Evolutionary conservation across 2,329 filamentous ascomycete species (phyloP), one percentile per base, ranked within the genome.

Genomic region (Xylaria sp.): DNA sequence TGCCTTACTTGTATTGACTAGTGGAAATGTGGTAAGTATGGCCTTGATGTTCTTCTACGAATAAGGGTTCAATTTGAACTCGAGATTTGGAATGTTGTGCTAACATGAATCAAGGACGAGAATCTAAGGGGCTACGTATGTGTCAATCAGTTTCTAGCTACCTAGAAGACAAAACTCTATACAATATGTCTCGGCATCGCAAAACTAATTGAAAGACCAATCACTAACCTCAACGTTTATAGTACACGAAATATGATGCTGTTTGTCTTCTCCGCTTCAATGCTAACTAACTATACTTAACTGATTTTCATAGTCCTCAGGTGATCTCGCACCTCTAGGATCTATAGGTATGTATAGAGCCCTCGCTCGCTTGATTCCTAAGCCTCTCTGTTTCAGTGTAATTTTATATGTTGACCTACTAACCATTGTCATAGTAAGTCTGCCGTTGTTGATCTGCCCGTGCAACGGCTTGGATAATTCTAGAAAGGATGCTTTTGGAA

Each of bases 1-100:
- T 6, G 60, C 66, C 1, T 40, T 69, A 15, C 58, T 70, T 5
- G 66, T 71, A 0, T 44, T 71, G 0, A 59, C 63, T 2, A 64
- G 59, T 11, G 69, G 69, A 13, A 71, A 71, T 33, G 69, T 62
- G 48, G 58, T 62, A n/a, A 17, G 64, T 58, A 62, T 11, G 4
- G 4, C 46, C 46, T 13, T 49, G 11, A 9, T 23, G 23, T 49
- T 49, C 46, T 28, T 15, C 20, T n/a, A 49, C 6, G 3, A 28
- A 49, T 2, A 49, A 11, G 23, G 4, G 1, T 9, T 20, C 11
- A n/a, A 5, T 49, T n/a, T 49, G 40, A n/a, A n/a, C 15, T 44
- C 15, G 9, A n/a, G 40, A 44, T 6, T n/a, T 44, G 17, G 40
- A 44, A 44, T 44, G 15, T n/a, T 4, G n/a, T 44, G 7, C 40